Evolutionary conservation across 2,329 filamentous ascomycete genomes (phyloP), one percentile per base, ranked within the genome.

Genomic region (Fusarium sp.): DNA sequence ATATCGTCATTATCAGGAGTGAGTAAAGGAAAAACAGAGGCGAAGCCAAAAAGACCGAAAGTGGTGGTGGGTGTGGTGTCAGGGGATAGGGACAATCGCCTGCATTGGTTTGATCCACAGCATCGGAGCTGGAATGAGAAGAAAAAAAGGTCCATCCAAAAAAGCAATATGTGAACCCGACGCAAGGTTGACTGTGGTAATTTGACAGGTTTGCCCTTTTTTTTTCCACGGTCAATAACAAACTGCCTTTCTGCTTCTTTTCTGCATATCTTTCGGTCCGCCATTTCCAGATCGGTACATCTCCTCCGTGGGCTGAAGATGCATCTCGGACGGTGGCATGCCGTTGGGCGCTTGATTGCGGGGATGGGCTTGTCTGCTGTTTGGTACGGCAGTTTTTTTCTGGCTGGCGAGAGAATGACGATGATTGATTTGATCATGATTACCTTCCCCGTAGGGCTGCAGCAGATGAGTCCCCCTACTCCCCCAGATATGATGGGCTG

Each of bases 371-470:
- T 45, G 41, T 45, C 67, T 67, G 66, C 62, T 39, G 52, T 73
- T 70, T 69, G 66, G 68, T 41, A 69, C 64, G 64, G 64, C 64
- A 66, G 41, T 43, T 66, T n/a, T 27, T 30, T 8, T 23, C 18
- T 59, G n/a, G 32, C 18, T 59, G n/a, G 27, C n/a, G 25, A 20
- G 13, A 32, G 23, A 52, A 52, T 25, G 23, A 32, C 54, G 61
- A 56, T 56, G 37, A 60, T 37, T 35, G 34, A 45, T 45, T 45
- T 45, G 41, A 45, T 45, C 41, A 45, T 45, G 41, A 25, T 45
- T 45, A 16, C 41, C 14, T 66, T 32, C 58, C 58, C 65, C 61
- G 63, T 79, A 78, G 77, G 77, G 77, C 77, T 78, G 77, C 74
- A 78, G 72, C 60, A 70, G 41, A 43, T 43, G 41, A 43, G 41